These are phyloP conservation scores for Protea cynaroides DNA, from an alignment of 164 flowering plant species.

Conservation along the genomic window DNA sequence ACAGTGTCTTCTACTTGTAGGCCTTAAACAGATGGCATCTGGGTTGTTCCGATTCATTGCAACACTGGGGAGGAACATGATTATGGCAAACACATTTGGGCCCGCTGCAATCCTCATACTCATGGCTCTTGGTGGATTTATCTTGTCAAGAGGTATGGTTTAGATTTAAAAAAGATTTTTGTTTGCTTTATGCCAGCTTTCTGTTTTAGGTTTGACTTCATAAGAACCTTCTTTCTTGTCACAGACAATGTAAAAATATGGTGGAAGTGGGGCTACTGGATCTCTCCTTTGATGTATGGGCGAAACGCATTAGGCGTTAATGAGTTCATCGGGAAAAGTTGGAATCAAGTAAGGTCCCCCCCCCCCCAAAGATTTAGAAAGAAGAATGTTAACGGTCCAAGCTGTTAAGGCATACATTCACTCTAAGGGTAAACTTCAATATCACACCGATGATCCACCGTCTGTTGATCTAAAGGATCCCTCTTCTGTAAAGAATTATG, in stretches of 20 bases:
- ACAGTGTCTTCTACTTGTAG: constrained; percentile 35
- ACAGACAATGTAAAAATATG: constrained; percentile 47
- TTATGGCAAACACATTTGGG: constrained; percentile 49
- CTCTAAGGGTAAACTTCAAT: too few species aligned
- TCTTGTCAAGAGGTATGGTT: constrained; percentile 42
- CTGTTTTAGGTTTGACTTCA: not conserved
- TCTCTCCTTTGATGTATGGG: constrained; percentile 49
- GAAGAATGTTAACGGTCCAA: not conserved
- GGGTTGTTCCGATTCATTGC: constrained; percentile 40
- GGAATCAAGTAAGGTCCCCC: constrained; percentile 36
- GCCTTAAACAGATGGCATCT: constrained; percentile 48
- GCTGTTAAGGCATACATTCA: too few species aligned
- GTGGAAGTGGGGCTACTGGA: constrained; percentile 66
- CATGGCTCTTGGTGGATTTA: constrained; percentile 39
- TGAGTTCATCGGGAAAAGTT: constrained; percentile 41
- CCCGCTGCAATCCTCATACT: constrained; percentile 31
- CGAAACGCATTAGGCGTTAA: constrained; percentile 41
- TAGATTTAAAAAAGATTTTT: not conserved
- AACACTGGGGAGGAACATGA: constrained; percentile 42
- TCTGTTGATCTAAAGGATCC: too few species aligned
- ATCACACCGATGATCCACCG: too few species aligned
- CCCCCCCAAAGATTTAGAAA: not conserved
- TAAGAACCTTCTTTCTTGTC: not conserved
- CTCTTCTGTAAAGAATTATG: too few species aligned
- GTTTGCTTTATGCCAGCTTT: too few species aligned